Conservation (phyloP, 495 filamentous ascomycete species). For the Tuber umbilicatum region DNA sequence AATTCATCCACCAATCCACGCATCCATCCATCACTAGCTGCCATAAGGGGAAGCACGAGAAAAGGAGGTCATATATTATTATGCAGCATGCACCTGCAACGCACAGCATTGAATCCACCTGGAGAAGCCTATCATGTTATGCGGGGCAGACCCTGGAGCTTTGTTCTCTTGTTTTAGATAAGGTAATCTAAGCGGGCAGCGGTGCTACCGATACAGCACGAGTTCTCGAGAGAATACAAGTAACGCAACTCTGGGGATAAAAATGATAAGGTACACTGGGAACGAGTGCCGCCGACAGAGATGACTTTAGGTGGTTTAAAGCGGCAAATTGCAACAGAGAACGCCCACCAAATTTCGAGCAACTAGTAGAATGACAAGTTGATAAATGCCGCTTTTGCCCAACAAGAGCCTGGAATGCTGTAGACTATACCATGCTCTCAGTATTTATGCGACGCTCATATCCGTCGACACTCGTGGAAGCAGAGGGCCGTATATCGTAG, state of each 20-base stretch:
- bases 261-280: background rate
- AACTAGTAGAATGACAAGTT: background rate
- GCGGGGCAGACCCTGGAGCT: background rate
- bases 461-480: background rate
- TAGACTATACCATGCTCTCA: no score
- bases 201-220: no score
- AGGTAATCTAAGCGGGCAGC: background rate
- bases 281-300: background rate
- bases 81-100: background rate
- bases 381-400: background rate
- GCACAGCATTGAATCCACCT: background rate
- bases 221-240: no score
- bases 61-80: background rate
- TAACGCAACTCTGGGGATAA: conserved; percentile 1
- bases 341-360: background rate
- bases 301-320: background rate
- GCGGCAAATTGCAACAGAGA: background rate
- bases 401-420: no score
- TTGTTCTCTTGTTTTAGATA: background rate
- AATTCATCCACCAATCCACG: background rate
- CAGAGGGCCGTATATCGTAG: no score
- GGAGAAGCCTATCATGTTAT: background rate
- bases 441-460: background rate
- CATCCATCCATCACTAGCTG: background rate
- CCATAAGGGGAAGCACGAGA: background rate